Evolutionary conservation across 768 basidiomycete genomes (phyloP), one percentile per base, ranked within the genome.

Genomic region (Auricularia sp.): DNA sequence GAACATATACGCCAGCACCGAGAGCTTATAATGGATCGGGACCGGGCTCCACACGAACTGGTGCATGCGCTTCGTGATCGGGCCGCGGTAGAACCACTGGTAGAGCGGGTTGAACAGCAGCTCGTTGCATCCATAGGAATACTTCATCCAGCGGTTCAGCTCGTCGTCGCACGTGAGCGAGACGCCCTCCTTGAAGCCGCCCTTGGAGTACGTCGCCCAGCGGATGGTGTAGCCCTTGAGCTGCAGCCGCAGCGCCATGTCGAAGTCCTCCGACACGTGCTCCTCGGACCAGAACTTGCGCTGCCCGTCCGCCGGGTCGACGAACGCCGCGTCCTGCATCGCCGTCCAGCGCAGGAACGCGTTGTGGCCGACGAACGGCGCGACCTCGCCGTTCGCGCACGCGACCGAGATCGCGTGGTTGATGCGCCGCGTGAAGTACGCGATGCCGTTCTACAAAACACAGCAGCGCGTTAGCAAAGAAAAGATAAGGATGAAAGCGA

Each of bases 301-400:
- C 42, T 83, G 71, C 1, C 82, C 83, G 71, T 90, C 89, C 3
- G 75, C 83, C 3, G 78, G 72, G 70, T 94, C 90, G 56, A 87
- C 72, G 65, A 89, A 89, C 21, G 89, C 83, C 0, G 90, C 90
- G 66, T 77, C 77, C 66, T 78, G 77, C 6, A 77, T 65, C 3
- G 77, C 77, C 10, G 73, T 71, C 77, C 78, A 79, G 54, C 77
- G 72, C 14, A 78, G 68, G 67, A 78, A 79, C n/a, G 72, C 73
- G 65, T 93, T 92, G 73, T 93, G 90, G 3, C 90, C 90, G 64
- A 92, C 90, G 69, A 92, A 92, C 2, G 90, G 90, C 54, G 87
- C 87, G 35, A 90, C 83, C 71, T 92, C 89, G 36, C 90, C 90
- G 68, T 92, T 92, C 2, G 90, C 87, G 70, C 85, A 86, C n/a